phyloP scores from a whole-genome alignment of 352 stramenopile species.

The Pythium diclinum region DNA sequence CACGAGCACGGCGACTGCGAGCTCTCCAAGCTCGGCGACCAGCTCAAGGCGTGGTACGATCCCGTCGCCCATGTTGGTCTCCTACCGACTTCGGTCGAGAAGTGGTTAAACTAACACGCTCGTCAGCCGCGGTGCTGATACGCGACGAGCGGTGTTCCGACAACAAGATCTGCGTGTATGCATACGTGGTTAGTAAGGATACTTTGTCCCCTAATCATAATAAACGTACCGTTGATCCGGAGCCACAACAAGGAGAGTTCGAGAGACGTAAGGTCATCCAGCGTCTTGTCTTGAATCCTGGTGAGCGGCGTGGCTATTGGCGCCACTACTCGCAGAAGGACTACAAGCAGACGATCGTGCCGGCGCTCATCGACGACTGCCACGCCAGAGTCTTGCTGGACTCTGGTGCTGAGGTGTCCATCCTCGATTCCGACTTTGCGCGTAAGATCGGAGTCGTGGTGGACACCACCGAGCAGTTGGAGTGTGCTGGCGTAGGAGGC shows the following conservation, averaged over 20 bases:
- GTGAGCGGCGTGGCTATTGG: conserved; percentile 28
- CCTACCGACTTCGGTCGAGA: conserved; percentile 4
- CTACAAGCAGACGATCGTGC: conserved; percentile 28
- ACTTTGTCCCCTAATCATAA: no score
- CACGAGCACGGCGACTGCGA: conserved; percentile 3
- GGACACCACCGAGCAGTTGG: background rate
- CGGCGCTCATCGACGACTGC: conserved; percentile 19
- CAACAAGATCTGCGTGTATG: conserved; percentile 8
- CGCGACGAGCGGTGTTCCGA: conserved; percentile 15
- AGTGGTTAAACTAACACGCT: conserved; percentile 20
- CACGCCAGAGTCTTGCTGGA: conserved; percentile 25
- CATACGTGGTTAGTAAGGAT: no score
- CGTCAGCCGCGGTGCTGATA: conserved; percentile 1
- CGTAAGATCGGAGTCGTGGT: conserved; percentile 16
- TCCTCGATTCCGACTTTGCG: conserved; percentile 22
- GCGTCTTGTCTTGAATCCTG: conserved; percentile 14
- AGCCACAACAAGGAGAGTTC: conserved; percentile 8
- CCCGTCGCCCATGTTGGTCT: conserved; percentile 3
- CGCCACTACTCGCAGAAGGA: conserved; percentile 22
- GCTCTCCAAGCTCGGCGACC: background rate
- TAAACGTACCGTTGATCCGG: no score
- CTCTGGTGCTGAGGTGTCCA: conserved; percentile 22
- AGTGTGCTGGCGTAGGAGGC: conserved; percentile 7
- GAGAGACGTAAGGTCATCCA: conserved; percentile 7
- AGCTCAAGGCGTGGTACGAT: conserved; percentile 15